phyloP scores from a whole-genome alignment of 371 early-diverging fungal genomes.

The Nematocida minor region DNA sequence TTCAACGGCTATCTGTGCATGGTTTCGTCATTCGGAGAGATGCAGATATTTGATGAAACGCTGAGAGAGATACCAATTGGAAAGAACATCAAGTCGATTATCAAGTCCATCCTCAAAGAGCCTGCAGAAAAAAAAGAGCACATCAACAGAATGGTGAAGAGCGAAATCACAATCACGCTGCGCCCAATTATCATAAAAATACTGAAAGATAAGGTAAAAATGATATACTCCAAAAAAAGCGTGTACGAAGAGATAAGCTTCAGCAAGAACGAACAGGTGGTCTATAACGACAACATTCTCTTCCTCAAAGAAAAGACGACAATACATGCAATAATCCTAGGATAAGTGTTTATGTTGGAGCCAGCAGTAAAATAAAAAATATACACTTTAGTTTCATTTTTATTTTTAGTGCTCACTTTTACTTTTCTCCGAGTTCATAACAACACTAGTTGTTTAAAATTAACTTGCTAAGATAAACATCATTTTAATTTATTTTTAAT shows the following conservation, averaged over 20 bases:
- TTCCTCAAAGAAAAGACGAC: constrained; percentile 4
- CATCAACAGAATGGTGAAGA: not conserved
- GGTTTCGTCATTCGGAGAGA: constrained; percentile 11
- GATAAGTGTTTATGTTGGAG: too few relatives aligned
- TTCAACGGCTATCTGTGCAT: constrained; percentile 33
- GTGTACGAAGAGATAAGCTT: constrained; percentile 43
- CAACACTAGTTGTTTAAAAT: too few relatives aligned
- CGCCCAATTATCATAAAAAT: constrained; percentile 22
- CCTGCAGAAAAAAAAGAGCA: not conserved
- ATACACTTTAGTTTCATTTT: too few relatives aligned
- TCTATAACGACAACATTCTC: constrained; percentile 11
- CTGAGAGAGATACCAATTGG: constrained; percentile 40
- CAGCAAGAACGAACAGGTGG: constrained; percentile 6
- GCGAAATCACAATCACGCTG: constrained; percentile 2
- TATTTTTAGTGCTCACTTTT: too few relatives aligned
- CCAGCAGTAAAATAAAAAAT: too few relatives aligned
- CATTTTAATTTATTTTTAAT: too few relatives aligned
- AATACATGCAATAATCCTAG: constrained; percentile 31
- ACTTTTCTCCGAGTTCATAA: too few relatives aligned
- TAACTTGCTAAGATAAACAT: too few relatives aligned
- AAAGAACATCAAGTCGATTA: constrained; percentile 7
- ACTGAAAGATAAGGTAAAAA: not conserved
- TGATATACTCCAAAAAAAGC: constrained; percentile 44
- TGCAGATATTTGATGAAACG: constrained; percentile 44
- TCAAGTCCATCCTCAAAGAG: constrained; percentile 31